Conservation (phyloP, 78 protist genomes). For the Dictyostelium citrinum region DNA sequence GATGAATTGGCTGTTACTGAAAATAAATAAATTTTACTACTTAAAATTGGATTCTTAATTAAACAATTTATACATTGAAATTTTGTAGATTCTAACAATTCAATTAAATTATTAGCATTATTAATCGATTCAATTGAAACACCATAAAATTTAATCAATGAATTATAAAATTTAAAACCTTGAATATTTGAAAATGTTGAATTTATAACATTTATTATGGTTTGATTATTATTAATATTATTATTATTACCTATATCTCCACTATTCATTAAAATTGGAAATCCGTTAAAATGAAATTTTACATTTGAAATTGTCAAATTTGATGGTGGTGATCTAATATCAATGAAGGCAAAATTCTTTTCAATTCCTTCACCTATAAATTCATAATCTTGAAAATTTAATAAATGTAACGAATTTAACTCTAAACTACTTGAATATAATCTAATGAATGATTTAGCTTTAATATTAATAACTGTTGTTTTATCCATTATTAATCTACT, state of each 20-base stretch:
- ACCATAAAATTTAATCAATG: neutral
- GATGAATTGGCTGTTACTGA: neutral
- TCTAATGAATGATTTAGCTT: neutral
- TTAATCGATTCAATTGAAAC: neutral
- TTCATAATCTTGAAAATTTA: neutral
- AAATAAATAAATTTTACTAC: neutral
- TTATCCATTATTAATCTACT: neutral
- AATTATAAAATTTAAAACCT: neutral
- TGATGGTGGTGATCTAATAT: neutral
- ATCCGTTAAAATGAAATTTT: neutral
- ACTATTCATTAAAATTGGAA: neutral
- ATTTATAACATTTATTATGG: neutral
- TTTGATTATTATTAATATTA: neutral
- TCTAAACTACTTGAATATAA: neutral
- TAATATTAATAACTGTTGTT: neutral
- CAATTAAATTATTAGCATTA: neutral
- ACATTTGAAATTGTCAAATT: neutral
- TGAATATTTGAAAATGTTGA: neutral
- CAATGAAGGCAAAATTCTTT: neutral
- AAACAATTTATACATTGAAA: neutral
- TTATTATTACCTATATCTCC: too few species aligned
- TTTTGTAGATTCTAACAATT: neutral
- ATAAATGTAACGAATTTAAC: neutral
- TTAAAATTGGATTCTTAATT: neutral
- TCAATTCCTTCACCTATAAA: neutral